Base-by-base conservation (phyloP, 345 rosid species). In the Odontarrhena argentea region DNA sequence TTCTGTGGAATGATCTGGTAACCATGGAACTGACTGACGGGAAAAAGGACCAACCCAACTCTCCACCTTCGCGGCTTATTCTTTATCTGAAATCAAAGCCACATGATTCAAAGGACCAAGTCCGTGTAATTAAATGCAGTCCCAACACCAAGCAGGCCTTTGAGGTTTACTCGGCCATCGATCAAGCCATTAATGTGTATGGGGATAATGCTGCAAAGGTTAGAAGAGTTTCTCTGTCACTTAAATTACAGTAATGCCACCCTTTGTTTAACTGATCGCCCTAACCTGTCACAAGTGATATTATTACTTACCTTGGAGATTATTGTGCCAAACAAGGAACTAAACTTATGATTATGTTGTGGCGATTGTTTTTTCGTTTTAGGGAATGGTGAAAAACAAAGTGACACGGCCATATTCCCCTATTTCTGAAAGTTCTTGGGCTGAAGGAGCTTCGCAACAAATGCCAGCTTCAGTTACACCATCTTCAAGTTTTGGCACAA, bases 361-460 rank as follows among this genome's bases (percentile, higher is more conserved):
- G 37, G 53, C 26, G 38, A 52, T 54, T 43, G 54, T 49, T 2
- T 15, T 3, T 32, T 47, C 12, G 3, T 13, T 79, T 30, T 82
- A 93, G 99, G 97, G 84, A 61, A 50, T 81, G 79, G 79, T 61
- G 77, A 88, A 84, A 79, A 79, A 82, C 78, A 85, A 81, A 77
- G 96, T 85, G 63, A 81, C 79, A 55, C 87, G 86, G 73, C 99
- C 99, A 45, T 94, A 94, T 80, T 77, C 96, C 5, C 92, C 98
- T 2, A 55, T 65, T 7, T 49, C 72, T 12, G 96, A 89, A 78
- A 81, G 68, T 46, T 72, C 65, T 13, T 65, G 85, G 59, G 84
- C 73, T 65, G 92, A 82, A 72, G 85, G 84, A 69, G 63, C 55
- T 68, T 78, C 89, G 44, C 94, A 81, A 41, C 87, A 80, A 68